Base-by-base conservation (phyloP, 176 grass and related monocot species). In the Canna indica region DNA sequence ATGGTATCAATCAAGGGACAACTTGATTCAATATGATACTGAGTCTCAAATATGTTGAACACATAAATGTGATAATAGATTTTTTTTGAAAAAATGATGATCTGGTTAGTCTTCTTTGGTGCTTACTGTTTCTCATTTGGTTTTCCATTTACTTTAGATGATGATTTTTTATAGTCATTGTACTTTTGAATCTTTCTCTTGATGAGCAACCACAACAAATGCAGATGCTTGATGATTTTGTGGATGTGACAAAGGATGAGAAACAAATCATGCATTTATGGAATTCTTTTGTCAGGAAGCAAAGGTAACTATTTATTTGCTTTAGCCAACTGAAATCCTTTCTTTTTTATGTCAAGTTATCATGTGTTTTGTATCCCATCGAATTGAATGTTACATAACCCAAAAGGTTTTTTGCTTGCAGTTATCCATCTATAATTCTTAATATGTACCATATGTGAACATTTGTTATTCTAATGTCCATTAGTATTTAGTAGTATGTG, bases 221-320 rank as follows among this genome's bases (percentile, higher is more conserved):
- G 60, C 78, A 96, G 92, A 84, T 91, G 88, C 88, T 96, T 78
- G 81, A 85, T 79, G 86, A 82, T 91, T 91, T 89, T 72, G 73
- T 81, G 78, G 81, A 89, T 67, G 78, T 96, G 74, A 69, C 81
- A 12, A 77, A 87, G 78, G 88, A 96, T 71, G 92, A 96, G 67
- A 96, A 91, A 77, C 72, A 26, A 67, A 87, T 91, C 39, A 96
- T 96, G 92, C 86, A 85, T 85, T 61, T 96, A 32, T 96, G 92
- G 92, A 96, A 91, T 81, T 96, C 92, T 39, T 89, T 96, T 87
- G 81, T 89, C 63, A 63, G 86, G 14, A 96, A 78, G 83, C 88
- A 96, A 76, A 86, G 93, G 88, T 96, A 69, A 67, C 67, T 25
- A 44, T 39, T 53, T 57, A 58, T 46, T 22, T 83, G 33, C 46